Evolutionary conservation across 148 eudicot species (phyloP).

Genomic region (Arctostaphylos glauca): DNA sequence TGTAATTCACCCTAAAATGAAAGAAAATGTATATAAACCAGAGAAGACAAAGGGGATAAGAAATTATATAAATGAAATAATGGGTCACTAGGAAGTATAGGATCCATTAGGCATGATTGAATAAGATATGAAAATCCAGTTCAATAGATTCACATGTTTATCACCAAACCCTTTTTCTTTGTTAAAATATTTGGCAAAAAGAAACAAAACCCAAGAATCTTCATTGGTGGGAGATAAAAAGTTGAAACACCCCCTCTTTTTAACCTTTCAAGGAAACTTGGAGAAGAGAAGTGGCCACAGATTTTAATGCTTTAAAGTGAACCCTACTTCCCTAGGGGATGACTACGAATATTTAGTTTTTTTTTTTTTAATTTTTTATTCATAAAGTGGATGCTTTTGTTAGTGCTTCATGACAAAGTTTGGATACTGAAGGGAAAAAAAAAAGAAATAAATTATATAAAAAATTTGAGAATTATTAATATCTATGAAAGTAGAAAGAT

Average conservation of each 20-base stretch:
- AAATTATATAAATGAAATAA: background rate
- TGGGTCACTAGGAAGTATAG: conserved; percentile 6
- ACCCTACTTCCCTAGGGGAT: conserved; percentile 1
- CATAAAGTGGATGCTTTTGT: conserved; percentile 10
- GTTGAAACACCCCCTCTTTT: background rate
- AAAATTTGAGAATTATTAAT: background rate
- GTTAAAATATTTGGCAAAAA: background rate
- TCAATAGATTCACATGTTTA: background rate
- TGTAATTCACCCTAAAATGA: background rate
- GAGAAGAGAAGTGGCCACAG: conserved; percentile 7
- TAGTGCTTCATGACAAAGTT: conserved; percentile 10
- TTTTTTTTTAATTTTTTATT: background rate
- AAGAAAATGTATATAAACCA: background rate
- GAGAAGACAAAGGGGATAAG: background rate
- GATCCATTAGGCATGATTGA: conserved; percentile 11
- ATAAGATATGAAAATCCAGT: conserved; percentile 9
- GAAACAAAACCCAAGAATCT: background rate
- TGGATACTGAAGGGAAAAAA: background rate
- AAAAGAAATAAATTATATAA: background rate
- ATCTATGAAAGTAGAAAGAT: background rate
- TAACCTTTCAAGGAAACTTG: background rate
- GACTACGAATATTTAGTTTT: conserved; percentile 6
- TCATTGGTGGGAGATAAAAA: background rate
- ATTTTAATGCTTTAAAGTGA: conserved; percentile 3
- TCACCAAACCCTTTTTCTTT: too few relatives aligned